A percentile compares a stretch with the other conserved stretches of the same genome.
These are phyloP conservation scores for Annulohypoxylon bovei DNA, from an alignment of 495 filamentous ascomycete genomes.

Conservation along the genomic window DNA sequence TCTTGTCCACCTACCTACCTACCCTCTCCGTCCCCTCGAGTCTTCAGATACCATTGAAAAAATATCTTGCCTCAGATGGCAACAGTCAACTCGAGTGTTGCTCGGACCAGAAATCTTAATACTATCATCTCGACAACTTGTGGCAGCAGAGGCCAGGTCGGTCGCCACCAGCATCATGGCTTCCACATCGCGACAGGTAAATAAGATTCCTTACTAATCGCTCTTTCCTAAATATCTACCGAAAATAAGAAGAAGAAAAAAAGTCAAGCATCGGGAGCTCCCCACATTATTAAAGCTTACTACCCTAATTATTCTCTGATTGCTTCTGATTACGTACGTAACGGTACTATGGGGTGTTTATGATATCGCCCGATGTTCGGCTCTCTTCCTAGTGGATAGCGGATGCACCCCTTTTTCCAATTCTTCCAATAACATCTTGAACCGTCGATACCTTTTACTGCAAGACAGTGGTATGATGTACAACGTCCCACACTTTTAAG, in stretches of 20 bases:
- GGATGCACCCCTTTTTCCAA: slow-evolving; percentile 4
- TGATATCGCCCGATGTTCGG: slow-evolving; percentile 26
- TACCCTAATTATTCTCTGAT: slow-evolving; percentile 1
- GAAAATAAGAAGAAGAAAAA: not conserved
- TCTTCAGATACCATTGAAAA: not conserved
- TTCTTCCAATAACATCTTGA: slow-evolving; percentile 3
- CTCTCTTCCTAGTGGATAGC: slow-evolving; percentile 33
- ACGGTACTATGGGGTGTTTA: slow-evolving; percentile 1
- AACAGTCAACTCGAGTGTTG: slow-evolving; percentile 21
- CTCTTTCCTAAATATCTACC: not conserved
- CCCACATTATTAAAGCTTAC: slow-evolving; percentile 8
- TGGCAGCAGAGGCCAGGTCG: not conserved
- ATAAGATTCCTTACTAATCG: slow-evolving; percentile 3
- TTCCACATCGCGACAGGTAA: slow-evolving; percentile 27
- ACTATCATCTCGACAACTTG: slow-evolving; percentile 6
- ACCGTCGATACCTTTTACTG: slow-evolving; percentile 11
- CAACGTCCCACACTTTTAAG: slow-evolving; percentile 36
- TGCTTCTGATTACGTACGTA: slow-evolving; percentile 15
- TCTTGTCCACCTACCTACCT: not conserved
- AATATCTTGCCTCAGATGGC: slow-evolving; percentile 28
- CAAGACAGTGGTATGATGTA: slow-evolving; percentile 10
- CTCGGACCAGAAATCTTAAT: slow-evolving; percentile 21
- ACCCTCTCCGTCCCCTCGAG: not conserved
- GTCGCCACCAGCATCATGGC: slow-evolving; percentile 7
- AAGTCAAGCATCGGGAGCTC: not conserved